Conservation (phyloP, 495 filamentous ascomycete genomes). For the Hyaloscypha variabilis region DNA sequence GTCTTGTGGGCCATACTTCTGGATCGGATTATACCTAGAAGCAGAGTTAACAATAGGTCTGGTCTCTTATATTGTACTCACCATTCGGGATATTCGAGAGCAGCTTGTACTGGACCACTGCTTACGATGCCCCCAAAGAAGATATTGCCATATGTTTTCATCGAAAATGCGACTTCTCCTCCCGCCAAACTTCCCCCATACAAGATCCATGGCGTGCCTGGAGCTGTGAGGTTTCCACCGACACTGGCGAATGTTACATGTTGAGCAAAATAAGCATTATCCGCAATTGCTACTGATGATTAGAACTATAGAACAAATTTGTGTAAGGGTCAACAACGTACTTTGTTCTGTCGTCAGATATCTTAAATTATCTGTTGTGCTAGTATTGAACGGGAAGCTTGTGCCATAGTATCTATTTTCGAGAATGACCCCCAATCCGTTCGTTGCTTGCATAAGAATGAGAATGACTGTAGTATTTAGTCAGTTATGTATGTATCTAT, state of each 20-base stretch:
- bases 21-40: too few relatives aligned
- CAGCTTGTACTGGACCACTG: too few relatives aligned
- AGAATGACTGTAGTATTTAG: conserved; percentile 44
- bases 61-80: too few relatives aligned
- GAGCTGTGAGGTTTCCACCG: conserved; percentile 36
- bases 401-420: conserved; percentile 50
- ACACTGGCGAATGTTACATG: conserved; percentile 45
- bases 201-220: conserved; percentile 45
- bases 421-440: conserved; percentile 49
- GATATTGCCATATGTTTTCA: conserved; percentile 44
- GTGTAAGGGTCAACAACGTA: conserved; percentile 2
- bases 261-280: conserved; percentile 49
- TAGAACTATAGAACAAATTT: not conserved
- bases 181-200: conserved; percentile 49
- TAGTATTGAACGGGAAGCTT: conserved; percentile 43
- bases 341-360: conserved; percentile 50
- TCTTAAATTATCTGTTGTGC: conserved; percentile 45
- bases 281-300: conserved; percentile 38
- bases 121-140: conserved; percentile 48
- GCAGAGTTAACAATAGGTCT: too few relatives aligned
- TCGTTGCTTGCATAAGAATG: conserved; percentile 48
- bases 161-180: conserved; percentile 43
- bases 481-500: conserved; percentile 17
- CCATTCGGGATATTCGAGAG: too few relatives aligned
- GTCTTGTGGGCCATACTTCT: too few relatives aligned